These are phyloP conservation scores for Monosporascus sp. DNA, from an alignment of 2,329 filamentous ascomycete genomes.

Conservation along the genomic window DNA sequence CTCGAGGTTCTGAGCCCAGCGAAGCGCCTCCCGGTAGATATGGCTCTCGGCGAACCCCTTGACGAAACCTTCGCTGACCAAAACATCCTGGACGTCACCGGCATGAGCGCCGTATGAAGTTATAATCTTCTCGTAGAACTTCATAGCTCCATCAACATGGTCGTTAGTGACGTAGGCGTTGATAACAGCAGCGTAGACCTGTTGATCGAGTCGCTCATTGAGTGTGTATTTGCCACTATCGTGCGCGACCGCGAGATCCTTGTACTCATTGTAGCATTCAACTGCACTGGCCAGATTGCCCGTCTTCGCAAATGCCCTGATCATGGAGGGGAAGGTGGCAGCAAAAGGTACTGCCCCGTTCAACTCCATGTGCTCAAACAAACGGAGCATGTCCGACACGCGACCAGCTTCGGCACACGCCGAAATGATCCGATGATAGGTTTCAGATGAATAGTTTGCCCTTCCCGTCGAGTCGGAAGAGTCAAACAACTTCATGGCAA, in stretches of 20 bases:
- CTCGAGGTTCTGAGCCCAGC: constrained; percentile 63
- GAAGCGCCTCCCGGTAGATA: constrained; percentile 67
- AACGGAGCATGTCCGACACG: constrained; percentile 80
- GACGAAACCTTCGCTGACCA: constrained; percentile 72
- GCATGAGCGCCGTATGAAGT: constrained; percentile 54
- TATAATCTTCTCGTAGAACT: constrained; percentile 79
- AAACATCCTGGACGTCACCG: constrained; percentile 61
- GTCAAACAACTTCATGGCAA: constrained; percentile 82
- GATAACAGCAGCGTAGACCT: constrained; percentile 88
- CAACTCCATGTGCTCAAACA: constrained; percentile 88
- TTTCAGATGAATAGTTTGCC: constrained; percentile 69
- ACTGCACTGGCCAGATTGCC: constrained; percentile 84
- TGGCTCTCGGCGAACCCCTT: constrained; percentile 68
- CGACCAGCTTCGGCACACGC: constrained; percentile 80
- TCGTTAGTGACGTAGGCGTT: constrained; percentile 81
- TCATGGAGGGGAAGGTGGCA: constrained; percentile 86
- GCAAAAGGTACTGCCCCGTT: constrained; percentile 69
- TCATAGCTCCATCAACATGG: constrained; percentile 73
- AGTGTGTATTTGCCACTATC: constrained; percentile 68
- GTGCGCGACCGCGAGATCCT: constrained; percentile 76
- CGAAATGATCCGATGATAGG: constrained; percentile 79
- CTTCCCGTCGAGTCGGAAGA: constrained; percentile 60
- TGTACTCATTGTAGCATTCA: constrained; percentile 94
- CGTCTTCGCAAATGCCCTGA: constrained; percentile 79
- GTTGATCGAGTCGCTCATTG: constrained; percentile 68